Evolutionary conservation across 2,329 filamentous ascomycete genomes (phyloP).

Genomic region (Epichloe brachyelytri): DNA sequence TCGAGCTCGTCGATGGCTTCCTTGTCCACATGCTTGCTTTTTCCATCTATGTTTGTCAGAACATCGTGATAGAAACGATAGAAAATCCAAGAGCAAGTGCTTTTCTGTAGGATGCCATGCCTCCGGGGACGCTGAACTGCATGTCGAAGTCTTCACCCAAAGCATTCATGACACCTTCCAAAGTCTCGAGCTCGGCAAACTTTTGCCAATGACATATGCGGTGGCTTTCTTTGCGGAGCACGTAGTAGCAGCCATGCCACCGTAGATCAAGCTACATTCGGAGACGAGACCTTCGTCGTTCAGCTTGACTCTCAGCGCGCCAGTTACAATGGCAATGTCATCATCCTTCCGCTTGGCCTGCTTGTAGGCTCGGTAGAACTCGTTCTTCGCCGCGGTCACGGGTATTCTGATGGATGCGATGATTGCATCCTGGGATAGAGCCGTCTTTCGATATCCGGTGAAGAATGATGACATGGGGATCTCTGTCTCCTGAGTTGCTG

Average conservation of each 20-base stretch:
- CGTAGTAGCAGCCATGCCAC: constrained; percentile 88
- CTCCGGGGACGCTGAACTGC: constrained; percentile 80
- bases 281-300: constrained; percentile 57
- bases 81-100: constrained; percentile 87
- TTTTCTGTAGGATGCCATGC: constrained; percentile 94
- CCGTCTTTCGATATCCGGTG: constrained; percentile 77
- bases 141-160: constrained; percentile 85
- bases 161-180: constrained; percentile 82
- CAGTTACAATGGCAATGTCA: constrained; percentile 94
- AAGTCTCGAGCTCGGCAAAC: constrained; percentile 66
- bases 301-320: constrained; percentile 64
- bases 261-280: constrained; percentile 73
- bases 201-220: constrained; percentile 63
- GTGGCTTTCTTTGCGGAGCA: constrained; percentile 73
- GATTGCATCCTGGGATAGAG: constrained; percentile 66
- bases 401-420: constrained; percentile 84
- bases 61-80: constrained; percentile 95
- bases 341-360: constrained; percentile 96
- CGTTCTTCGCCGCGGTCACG: constrained; percentile 57
- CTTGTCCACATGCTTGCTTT: constrained; percentile 41
- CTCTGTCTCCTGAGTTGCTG: constrained; percentile 56
- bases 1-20: constrained; percentile 78
- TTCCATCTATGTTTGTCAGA: constrained; percentile 45
- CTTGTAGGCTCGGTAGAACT: constrained; percentile 85
- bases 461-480: constrained; percentile 93